Conservation (phyloP, 352 stramenopile species). For the Phytopythium oedochilum region DNA sequence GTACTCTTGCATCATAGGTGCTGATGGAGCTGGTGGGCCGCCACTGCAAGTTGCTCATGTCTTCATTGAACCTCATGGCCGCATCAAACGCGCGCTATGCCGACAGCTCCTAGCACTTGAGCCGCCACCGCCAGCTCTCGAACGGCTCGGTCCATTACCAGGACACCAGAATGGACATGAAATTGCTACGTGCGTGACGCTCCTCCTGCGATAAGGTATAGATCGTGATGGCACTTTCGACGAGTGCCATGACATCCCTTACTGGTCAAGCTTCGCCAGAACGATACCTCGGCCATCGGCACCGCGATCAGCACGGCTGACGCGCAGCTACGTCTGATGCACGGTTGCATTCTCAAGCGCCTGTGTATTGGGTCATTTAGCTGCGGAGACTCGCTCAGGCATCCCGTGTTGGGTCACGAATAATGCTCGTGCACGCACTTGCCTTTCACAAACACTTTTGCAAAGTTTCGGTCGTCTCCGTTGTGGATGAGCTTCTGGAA, state of each 20-base stretch:
- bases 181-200: slow-evolving; percentile 68
- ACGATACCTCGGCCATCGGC: slow-evolving; percentile 17
- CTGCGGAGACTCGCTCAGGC: too few species aligned
- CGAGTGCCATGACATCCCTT: slow-evolving; percentile 40
- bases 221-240: slow-evolving; percentile 21
- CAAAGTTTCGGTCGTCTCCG: slow-evolving; percentile 83
- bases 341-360: too few species aligned
- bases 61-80: slow-evolving; percentile 50
- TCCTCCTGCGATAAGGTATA: slow-evolving; percentile 64
- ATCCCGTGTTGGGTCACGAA: background rate
- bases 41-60: slow-evolving; percentile 69
- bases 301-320: slow-evolving; percentile 21
- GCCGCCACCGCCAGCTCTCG: background rate
- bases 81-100: slow-evolving; percentile 3
- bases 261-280: slow-evolving; percentile 21
- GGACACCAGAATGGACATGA: slow-evolving; percentile 28
- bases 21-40: slow-evolving; percentile 55
- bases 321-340: slow-evolving; percentile 41
- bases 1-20: slow-evolving; percentile 48
- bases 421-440: slow-evolving; percentile 19
- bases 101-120: background rate
- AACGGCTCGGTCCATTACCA: background rate
- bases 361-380: too few species aligned
- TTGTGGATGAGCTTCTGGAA: slow-evolving; percentile 88
- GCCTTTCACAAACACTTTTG: slow-evolving; percentile 66